Conservation (phyloP, 352 stramenopile species). For the Phytophthora niederhauseri region DNA sequence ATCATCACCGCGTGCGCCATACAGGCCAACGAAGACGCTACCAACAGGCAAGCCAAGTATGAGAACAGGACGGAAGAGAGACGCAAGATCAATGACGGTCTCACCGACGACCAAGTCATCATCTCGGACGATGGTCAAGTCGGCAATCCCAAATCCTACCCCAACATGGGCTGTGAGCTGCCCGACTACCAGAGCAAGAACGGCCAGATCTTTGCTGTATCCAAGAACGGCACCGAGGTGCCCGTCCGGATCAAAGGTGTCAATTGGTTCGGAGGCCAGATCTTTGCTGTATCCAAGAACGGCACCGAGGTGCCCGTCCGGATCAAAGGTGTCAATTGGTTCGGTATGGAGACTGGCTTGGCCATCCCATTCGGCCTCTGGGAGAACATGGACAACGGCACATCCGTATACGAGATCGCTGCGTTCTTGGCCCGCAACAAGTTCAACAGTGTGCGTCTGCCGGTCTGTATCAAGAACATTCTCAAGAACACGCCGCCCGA, state of each 20-base stretch:
- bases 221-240: slow-evolving; percentile 58
- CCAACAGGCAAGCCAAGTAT: slow-evolving; percentile 22
- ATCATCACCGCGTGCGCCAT: slow-evolving; percentile 52
- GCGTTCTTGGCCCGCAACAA: slow-evolving; percentile 69
- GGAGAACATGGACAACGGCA: slow-evolving; percentile 78
- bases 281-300: slow-evolving; percentile 50
- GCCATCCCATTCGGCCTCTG: slow-evolving; percentile 68
- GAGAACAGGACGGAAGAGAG: slow-evolving; percentile 36
- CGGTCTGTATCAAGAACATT: slow-evolving; percentile 63
- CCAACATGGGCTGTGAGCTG: slow-evolving; percentile 50
- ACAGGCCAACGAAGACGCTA: slow-evolving; percentile 28
- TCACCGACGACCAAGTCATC: slow-evolving; percentile 33
- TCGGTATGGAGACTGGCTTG: slow-evolving; percentile 69
- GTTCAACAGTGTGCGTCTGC: slow-evolving; percentile 66
- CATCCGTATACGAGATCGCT: slow-evolving; percentile 69
- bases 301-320: slow-evolving; percentile 54
- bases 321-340: slow-evolving; percentile 81
- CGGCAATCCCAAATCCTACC: slow-evolving; percentile 59
- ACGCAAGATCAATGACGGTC: slow-evolving; percentile 48
- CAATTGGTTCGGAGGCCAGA: slow-evolving; percentile 74
- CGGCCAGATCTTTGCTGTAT: slow-evolving; percentile 47
- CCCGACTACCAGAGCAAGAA: slow-evolving; percentile 67
- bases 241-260: slow-evolving; percentile 65
- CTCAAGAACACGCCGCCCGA: slow-evolving; percentile 46
- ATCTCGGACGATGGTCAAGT: slow-evolving; percentile 54